A percentile compares a stretch with the other conserved stretches of the same genome.
Conservation (phyloP, 805 yeast genomes). For the Ogataea haglerorum region DNA sequence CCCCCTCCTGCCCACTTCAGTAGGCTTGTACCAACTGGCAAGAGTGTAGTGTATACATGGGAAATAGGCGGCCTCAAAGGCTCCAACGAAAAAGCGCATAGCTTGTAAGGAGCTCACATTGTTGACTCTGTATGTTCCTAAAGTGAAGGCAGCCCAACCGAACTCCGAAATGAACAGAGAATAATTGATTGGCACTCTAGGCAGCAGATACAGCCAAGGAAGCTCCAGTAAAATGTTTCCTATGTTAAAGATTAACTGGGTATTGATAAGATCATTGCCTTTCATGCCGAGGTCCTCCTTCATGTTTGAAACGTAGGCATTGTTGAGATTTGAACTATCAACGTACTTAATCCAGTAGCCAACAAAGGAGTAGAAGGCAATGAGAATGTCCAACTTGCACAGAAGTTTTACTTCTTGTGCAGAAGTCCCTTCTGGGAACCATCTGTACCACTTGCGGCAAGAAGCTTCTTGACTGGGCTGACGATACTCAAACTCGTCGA, state of each 20-base stretch:
- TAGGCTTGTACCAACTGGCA: conserved; percentile 55
- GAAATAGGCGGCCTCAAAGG: conserved; percentile 65
- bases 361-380: conserved; percentile 54
- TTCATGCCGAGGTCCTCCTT: conserved; percentile 52
- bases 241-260: conserved; percentile 55
- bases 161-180: conserved; percentile 50
- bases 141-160: conserved; percentile 65
- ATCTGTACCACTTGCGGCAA: conserved; percentile 47
- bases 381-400: conserved; percentile 51
- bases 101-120: conserved; percentile 53
- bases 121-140: conserved; percentile 49
- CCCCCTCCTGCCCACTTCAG: conserved; percentile 60
- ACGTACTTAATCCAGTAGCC: conserved; percentile 69
- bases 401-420: conserved; percentile 46
- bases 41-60: conserved; percentile 59
- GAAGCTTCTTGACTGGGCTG: conserved; percentile 32
- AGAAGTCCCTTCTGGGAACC: conserved; percentile 50
- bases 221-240: conserved; percentile 61
- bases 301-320: conserved; percentile 69
- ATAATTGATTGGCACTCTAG: conserved; percentile 52
- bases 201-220: conserved; percentile 57
- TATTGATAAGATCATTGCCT: conserved; percentile 61
- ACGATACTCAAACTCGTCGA: conserved; percentile 63
- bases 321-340: conserved; percentile 56
- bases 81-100: conserved; percentile 63